Evolutionary conservation across 257 asterid genomes (phyloP).

Genomic region (Nicotiana sylvestris): DNA sequence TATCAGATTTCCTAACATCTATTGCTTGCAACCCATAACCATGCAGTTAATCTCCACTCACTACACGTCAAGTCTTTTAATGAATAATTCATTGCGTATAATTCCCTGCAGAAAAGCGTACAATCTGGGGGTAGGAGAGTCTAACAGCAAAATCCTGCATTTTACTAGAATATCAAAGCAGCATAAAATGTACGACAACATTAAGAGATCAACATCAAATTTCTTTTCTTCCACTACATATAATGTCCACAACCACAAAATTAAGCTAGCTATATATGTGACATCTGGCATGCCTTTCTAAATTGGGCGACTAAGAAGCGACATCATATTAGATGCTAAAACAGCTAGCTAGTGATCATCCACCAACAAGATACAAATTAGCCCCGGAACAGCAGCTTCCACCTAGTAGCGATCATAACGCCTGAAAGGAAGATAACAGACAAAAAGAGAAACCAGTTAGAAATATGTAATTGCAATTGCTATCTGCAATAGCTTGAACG

Average conservation of each 20-base stretch:
- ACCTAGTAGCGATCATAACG: background rate
- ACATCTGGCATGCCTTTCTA: background rate
- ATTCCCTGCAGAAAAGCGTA: too few species aligned
- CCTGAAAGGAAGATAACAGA: background rate
- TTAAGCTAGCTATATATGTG: background rate
- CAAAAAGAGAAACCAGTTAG: background rate
- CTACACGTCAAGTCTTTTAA: too few species aligned
- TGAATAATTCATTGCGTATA: too few species aligned
- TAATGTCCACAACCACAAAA: background rate
- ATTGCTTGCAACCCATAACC: too few species aligned
- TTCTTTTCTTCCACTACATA: background rate
- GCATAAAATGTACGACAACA: background rate
- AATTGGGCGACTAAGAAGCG: background rate
- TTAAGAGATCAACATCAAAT: background rate
- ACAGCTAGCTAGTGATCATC: background rate
- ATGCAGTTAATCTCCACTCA: too few species aligned
- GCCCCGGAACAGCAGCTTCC: background rate
- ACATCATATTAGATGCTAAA: background rate
- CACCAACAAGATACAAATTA: background rate
- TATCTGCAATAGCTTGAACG: background rate
- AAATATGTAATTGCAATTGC: background rate
- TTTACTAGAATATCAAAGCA: background rate
- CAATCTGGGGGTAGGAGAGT: too few species aligned
- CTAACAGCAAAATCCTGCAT: background rate
- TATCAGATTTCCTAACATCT: too few species aligned